Percentiles rank a stretch among this genome's conserved stretches.
These are phyloP conservation scores for Sclerotinia glacialis DNA, from an alignment of 2,329 filamentous ascomycete genomes.

Conservation along the genomic window DNA sequence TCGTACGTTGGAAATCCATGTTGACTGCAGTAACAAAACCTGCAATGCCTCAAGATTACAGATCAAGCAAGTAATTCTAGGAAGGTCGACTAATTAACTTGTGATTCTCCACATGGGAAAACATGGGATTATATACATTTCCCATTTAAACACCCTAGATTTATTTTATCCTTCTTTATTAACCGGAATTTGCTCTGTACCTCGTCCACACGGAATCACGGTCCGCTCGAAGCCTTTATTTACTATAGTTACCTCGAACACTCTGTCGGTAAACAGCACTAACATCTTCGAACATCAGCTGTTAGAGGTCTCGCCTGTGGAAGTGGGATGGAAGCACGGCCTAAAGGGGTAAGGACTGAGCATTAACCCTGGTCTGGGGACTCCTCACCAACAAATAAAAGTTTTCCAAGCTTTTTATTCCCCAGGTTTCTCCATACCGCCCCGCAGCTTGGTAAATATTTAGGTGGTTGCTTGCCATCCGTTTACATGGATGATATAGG, in stretches of 20 bases:
- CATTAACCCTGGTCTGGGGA: constrained; percentile 3
- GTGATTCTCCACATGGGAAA: neutral
- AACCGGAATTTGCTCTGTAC: constrained; percentile 10
- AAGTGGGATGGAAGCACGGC: neutral
- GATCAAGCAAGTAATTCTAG: neutral
- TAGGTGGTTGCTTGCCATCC: neutral
- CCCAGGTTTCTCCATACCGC: constrained; percentile 19
- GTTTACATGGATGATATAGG: constrained; percentile 1
- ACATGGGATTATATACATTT: constrained; percentile 3
- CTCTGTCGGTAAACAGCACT: constrained; percentile 12
- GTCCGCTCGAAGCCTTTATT: neutral
- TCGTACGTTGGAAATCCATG: constrained; percentile 27
- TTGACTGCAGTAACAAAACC: constrained; percentile 6
- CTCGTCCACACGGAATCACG: constrained; percentile 5
- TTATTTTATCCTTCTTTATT: constrained; percentile 2
- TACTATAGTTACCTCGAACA: constrained; percentile 1
- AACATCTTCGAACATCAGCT: constrained; percentile 4
- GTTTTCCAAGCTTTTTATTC: neutral
- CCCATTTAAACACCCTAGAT: neutral
- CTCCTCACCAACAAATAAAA: constrained; percentile 4
- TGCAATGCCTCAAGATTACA: constrained; percentile 3
- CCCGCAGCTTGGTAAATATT: neutral
- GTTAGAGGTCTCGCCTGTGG: neutral
- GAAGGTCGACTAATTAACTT: neutral
- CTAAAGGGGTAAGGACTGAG: neutral